Base-by-base conservation (phyloP, 2,329 filamentous ascomycete genomes). In the Fusarium verrucosum region DNA sequence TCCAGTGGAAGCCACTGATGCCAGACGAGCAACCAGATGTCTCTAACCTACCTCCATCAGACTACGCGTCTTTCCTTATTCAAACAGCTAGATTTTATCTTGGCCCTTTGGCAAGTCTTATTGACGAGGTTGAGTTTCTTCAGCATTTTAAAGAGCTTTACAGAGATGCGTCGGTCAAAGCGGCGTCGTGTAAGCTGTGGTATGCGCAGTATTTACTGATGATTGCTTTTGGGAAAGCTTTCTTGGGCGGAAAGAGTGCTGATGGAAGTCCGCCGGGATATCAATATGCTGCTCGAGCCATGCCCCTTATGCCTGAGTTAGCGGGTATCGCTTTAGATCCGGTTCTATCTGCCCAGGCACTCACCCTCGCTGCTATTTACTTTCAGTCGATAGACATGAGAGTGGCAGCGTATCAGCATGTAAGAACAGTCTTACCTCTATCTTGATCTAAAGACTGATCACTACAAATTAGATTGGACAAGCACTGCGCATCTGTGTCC, bases 351-450 rank as follows among this genome's bases (percentile, higher is more conserved):
- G 63, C 61, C 0, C 65, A 79, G 14, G 75, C 76, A 0, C 60
- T 79, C 0, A 73, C 75, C 0, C 28, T 79, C 8, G 76, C 72
- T 0, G 77, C 77, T 0, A 63, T 79, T 0, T 79, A 79, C 50
- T 72, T 79, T 4, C 77, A 79, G 28, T 79, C 78, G 1, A 70
- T 79, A 3, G 77, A 79, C 16, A 78, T 79, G 75, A 70, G 77
- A 45, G 68, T 76, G 0, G 74, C 74, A 1, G 77, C 77, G 0
- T 78, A 76, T 23, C 76, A 79, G 11, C 75, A 79, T 49, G 77
- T 78, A n/a, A 58, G 74, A 19, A 25, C 1, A 11, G 0, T 5
- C 17, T 9, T 9, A n/a, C n/a, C n/a, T n/a, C n/a, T n/a, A n/a
- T 5, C 5, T 3, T 7, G 3, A 28, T 4, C 2, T 9, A 6